Evolutionary conservation across 2,329 filamentous ascomycete species (phyloP).

Genomic region (Tetracladium maxilliforme): DNA sequence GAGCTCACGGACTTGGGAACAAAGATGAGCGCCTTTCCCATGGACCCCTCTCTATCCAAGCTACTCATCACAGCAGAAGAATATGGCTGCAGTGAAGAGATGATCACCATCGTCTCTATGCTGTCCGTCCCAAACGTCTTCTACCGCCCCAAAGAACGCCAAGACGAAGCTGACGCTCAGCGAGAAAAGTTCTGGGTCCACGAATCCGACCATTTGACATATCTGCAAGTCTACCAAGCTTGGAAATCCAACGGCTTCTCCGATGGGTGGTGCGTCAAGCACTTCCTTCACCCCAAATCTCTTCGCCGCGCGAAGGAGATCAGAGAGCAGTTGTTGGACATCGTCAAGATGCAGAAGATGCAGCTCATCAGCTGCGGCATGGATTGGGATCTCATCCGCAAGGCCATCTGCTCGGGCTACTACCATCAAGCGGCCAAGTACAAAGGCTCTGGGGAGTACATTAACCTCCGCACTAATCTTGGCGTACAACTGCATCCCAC

Average conservation of each 20-base stretch:
- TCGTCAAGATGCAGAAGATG: constrained; percentile 93
- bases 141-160: constrained; percentile 89
- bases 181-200: constrained; percentile 98
- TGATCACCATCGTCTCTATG: constrained; percentile 98
- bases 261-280: constrained; percentile 82
- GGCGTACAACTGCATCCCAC: constrained; percentile 92
- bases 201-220: constrained; percentile 90
- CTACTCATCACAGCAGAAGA: constrained; percentile 82
- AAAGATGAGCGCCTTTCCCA: constrained; percentile 95
- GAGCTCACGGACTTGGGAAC: constrained; percentile 76
- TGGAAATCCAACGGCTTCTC: constrained; percentile 86
- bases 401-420: constrained; percentile 94
- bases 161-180: constrained; percentile 90
- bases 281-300: constrained; percentile 93
- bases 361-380: constrained; percentile 75
- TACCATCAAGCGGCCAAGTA: constrained; percentile 96
- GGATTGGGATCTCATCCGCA: constrained; percentile 90
- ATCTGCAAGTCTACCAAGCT: constrained; percentile 88
- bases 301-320: constrained; percentile 87
- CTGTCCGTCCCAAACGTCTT: constrained; percentile 93
- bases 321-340: constrained; percentile 81
- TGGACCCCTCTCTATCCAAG: constrained; percentile 93
- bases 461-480: constrained; percentile 89
- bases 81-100: constrained; percentile 91
- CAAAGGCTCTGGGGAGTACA: constrained; percentile 93